These are phyloP conservation scores for Vitis vinifera DNA, from an alignment of 164 flowering plant genomes.

Conservation along the genomic window DNA sequence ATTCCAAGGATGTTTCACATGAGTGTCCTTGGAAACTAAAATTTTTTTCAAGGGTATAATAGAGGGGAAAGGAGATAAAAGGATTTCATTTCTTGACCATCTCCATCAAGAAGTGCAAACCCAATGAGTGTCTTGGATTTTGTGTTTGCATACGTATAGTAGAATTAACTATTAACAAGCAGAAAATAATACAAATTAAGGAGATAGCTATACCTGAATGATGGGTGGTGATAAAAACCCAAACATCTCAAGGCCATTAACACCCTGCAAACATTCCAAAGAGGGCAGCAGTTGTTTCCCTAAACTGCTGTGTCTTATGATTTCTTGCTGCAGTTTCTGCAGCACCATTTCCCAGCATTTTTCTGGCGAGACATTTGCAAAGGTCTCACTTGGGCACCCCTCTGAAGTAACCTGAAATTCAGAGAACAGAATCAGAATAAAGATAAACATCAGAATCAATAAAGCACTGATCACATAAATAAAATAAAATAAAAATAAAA, in stretches of 20 bases:
- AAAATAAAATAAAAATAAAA: too few relatives aligned
- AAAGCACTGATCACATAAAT: not conserved
- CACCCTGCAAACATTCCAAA: slow-evolving; percentile 24
- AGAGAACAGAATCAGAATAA: not conserved
- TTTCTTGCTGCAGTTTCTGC: slow-evolving; percentile 51
- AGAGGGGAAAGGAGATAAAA: too few relatives aligned
- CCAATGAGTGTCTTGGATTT: too few relatives aligned
- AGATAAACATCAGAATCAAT: not conserved
- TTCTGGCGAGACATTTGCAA: slow-evolving; percentile 45
- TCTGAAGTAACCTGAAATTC: slow-evolving; percentile 66
- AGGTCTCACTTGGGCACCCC: slow-evolving; percentile 47
- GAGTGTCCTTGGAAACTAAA: too few relatives aligned
- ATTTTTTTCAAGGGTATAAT: too few relatives aligned
- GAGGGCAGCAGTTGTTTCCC: slow-evolving; percentile 31
- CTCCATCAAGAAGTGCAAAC: too few relatives aligned
- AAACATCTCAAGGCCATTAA: slow-evolving; percentile 81
- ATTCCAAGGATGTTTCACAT: too few relatives aligned
- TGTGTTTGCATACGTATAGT: not conserved
- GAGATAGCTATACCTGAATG: slow-evolving; percentile 45
- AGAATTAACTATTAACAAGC: not conserved
- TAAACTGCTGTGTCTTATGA: slow-evolving; percentile 22
- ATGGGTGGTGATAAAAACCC: slow-evolving; percentile 63
- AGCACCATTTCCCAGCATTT: slow-evolving; percentile 84
- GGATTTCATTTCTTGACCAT: too few relatives aligned
- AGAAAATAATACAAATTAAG: not conserved